Conservation (phyloP, 345 rosid genomes). For the Cardiospermum halicacabum region DNA sequence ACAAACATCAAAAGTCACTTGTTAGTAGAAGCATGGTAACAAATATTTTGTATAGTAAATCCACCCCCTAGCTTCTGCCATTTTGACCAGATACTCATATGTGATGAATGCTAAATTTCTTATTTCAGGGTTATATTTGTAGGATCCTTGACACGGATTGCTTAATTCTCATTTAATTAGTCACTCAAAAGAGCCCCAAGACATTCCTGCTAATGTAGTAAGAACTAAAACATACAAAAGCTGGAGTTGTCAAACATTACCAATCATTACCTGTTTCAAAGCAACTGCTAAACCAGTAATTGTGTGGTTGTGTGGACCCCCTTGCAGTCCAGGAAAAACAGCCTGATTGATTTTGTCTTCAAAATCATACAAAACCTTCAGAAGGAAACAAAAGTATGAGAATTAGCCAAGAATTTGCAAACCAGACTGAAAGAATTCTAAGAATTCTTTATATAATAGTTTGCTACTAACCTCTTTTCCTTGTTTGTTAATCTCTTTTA, state of each 20-base stretch:
- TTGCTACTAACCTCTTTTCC: constrained; percentile 70
- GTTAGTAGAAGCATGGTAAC: not conserved
- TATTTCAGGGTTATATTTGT: not conserved
- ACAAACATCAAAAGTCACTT: not conserved
- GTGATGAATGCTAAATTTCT: not conserved
- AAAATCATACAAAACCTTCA: constrained; percentile 79
- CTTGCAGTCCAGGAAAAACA: constrained; percentile 99
- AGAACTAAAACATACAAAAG: not conserved
- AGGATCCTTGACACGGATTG: not conserved
- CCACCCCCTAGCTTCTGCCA: not conserved
- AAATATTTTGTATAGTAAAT: not conserved
- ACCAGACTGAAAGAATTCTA: too few relatives aligned
- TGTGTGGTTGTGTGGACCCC: constrained; percentile 99
- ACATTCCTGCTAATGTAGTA: not conserved
- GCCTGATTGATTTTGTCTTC: constrained; percentile 98
- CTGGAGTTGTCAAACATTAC: not conserved
- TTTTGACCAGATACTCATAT: not conserved
- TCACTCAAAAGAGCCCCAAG: not conserved
- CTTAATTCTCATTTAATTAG: not conserved
- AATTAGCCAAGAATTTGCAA: constrained; percentile 14
- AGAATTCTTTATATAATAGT: too few relatives aligned
- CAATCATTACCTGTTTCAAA: constrained; percentile 62
- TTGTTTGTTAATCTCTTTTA: constrained; percentile 88
- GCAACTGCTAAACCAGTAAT: constrained; percentile 97
- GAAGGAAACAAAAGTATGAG: constrained; percentile 10